These are phyloP conservation scores for Lipomyces chichibuensis DNA, from an alignment of 805 yeast species.

Conservation along the genomic window DNA sequence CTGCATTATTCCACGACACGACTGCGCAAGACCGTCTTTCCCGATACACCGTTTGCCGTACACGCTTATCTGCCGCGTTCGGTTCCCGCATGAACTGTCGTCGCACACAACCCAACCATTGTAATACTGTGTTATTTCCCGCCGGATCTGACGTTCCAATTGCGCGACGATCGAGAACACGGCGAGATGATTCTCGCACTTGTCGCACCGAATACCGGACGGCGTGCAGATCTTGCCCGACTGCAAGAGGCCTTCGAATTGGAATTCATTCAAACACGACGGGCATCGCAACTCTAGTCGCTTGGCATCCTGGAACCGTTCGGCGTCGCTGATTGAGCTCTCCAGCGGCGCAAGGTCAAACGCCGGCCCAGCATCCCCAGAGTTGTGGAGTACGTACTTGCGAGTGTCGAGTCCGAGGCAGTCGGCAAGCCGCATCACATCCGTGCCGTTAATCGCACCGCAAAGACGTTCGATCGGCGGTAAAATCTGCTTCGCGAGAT, in stretches of 20 bases:
- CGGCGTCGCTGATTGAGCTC: conserved; percentile 76
- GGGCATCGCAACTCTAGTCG: conserved; percentile 61
- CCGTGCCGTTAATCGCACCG: conserved; percentile 84
- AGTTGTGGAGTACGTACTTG: conserved; percentile 54
- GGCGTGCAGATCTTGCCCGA: conserved; percentile 56
- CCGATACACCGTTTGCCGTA: conserved; percentile 87
- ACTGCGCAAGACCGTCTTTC: conserved; percentile 59
- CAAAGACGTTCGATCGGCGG: conserved; percentile 89
- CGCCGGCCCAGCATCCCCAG: conserved; percentile 43
- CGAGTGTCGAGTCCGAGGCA: conserved; percentile 76
- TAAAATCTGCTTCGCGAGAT: conserved; percentile 83
- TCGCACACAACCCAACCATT: conserved; percentile 87
- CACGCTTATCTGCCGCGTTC: conserved; percentile 83
- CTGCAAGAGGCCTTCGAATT: conserved; percentile 73
- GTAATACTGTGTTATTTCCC: conserved; percentile 74
- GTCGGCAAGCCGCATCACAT: conserved; percentile 73
- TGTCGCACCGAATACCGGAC: conserved; percentile 70
- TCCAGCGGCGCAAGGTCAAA: conserved; percentile 67
- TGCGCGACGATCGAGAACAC: conserved; percentile 66
- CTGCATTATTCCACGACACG: conserved; percentile 80
- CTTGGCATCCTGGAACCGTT: conserved; percentile 72
- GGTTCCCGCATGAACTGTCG: conserved; percentile 76
- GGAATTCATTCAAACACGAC: conserved; percentile 60
- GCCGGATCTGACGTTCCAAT: conserved; percentile 70
- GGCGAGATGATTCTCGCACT: conserved; percentile 59